A percentile compares a stretch with the other conserved stretches of the same genome.
phyloP scores from a whole-genome alignment of 1,139 yeast species.

The Blastobotrys serpentis region DNA sequence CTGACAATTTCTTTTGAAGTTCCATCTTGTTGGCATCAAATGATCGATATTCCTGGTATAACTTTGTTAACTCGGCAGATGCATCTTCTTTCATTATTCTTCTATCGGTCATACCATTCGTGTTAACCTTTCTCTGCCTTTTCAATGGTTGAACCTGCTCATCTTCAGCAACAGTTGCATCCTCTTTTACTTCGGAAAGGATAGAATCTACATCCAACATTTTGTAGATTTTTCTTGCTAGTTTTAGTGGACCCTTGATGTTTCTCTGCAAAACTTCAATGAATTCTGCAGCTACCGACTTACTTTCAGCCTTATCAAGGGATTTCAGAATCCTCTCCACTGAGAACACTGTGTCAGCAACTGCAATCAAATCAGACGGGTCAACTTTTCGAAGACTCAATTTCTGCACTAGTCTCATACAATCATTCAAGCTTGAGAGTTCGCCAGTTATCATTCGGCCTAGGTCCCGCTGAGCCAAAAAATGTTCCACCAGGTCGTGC shows the following conservation, averaged over 20 bases:
- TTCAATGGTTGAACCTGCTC: conserved; percentile 12
- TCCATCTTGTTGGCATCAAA: conserved; percentile 24
- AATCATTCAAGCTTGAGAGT: conserved; percentile 46
- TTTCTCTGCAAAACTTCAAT: conserved; percentile 11
- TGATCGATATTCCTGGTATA: conserved; percentile 26
- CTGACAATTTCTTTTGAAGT: conserved; percentile 26
- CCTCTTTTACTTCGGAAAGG: conserved; percentile 13
- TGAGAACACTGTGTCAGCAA: conserved; percentile 43
- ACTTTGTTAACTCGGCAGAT: conserved; percentile 26
- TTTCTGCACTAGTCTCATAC: conserved; percentile 55
- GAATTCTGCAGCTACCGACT: conserved; percentile 9
- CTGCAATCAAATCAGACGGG: conserved; percentile 46
- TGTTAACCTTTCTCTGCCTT: conserved; percentile 4
- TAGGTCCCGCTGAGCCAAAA: conserved; percentile 45
- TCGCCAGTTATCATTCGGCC: conserved; percentile 36
- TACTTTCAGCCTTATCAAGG: conserved; percentile 5
- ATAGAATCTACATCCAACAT: conserved; percentile 22
- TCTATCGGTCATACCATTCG: conserved; percentile 20
- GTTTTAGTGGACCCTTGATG: conserved; percentile 15
- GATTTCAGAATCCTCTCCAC: conserved; percentile 28
- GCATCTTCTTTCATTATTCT: conserved; percentile 24
- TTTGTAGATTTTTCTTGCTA: conserved; percentile 22
- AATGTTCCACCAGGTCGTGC: conserved; percentile 59
- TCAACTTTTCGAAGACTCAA: conserved; percentile 46
- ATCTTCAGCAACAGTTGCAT: conserved; percentile 10